Evolutionary conservation across 148 eudicot species (phyloP).

Genomic region (Polygonum aviculare): DNA sequence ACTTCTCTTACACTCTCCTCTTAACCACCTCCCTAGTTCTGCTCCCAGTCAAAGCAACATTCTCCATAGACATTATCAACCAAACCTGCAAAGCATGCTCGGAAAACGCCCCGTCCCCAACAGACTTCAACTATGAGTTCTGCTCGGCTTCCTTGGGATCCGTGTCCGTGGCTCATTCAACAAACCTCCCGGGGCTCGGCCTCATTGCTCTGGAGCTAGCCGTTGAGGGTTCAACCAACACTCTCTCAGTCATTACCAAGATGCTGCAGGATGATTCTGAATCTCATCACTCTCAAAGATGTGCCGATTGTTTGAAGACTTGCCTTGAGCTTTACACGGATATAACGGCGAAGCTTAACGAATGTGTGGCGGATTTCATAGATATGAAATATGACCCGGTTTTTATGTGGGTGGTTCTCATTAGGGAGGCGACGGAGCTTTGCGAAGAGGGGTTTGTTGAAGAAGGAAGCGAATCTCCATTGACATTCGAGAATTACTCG

Average conservation of each 20-base stretch:
- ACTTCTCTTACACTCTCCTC: neutral
- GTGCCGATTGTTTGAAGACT: neutral
- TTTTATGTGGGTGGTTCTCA: conserved; percentile 4
- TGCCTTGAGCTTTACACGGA: neutral
- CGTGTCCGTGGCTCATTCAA: neutral
- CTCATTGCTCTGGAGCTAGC: neutral
- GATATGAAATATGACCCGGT: neutral
- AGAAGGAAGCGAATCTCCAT: conserved; percentile 1
- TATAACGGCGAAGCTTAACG: neutral
- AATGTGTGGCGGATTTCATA: conserved; percentile 2
- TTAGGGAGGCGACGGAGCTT: neutral
- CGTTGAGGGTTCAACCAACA: neutral
- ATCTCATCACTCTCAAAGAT: neutral
- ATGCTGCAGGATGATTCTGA: neutral
- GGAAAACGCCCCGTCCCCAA: neutral
- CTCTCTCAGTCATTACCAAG: neutral
- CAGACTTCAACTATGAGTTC: neutral
- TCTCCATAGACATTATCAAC: conserved; percentile 5
- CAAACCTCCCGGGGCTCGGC: conserved; percentile 6
- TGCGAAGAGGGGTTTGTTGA: neutral
- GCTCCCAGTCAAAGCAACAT: neutral
- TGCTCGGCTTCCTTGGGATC: conserved; percentile 8
- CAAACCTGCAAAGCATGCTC: conserved; percentile 9
- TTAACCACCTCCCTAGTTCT: neutral
- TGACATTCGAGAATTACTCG: conserved; percentile 1